phyloP scores from a whole-genome alignment of 2,329 filamentous ascomycete species.

The Pseudogymnoascus pannorum region DNA sequence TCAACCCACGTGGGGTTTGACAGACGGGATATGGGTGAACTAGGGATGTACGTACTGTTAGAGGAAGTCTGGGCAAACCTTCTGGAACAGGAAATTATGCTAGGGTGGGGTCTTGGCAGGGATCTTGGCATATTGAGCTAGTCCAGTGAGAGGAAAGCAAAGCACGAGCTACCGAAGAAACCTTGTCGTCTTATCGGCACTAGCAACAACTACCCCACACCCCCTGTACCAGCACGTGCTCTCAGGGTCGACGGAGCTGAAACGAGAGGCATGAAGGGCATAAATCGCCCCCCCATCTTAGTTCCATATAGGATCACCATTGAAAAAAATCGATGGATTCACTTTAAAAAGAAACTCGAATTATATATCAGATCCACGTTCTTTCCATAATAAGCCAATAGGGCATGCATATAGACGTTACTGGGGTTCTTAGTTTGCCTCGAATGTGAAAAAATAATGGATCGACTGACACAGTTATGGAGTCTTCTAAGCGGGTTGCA shows the following conservation, averaged over 20 bases:
- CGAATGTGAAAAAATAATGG: neutral
- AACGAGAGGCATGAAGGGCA: neutral
- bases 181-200: neutral
- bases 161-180: neutral
- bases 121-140: neutral
- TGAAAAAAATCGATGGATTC: no score
- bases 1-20: slow-evolving; percentile 1
- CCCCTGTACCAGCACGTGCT: neutral
- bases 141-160: neutral
- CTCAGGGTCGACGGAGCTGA: neutral
- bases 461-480: neutral
- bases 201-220: neutral
- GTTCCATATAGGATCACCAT: no score
- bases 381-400: neutral
- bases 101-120: neutral
- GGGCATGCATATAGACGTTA: neutral
- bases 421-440: neutral
- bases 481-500: no score
- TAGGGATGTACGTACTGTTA: neutral
- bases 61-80: neutral
- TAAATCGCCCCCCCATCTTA: no score
- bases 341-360: no score
- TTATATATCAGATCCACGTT: no score
- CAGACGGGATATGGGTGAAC: neutral
- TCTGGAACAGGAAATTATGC: neutral